Conservation (phyloP, 2,329 filamentous ascomycete genomes). For the Aspergillus brasiliensis region DNA sequence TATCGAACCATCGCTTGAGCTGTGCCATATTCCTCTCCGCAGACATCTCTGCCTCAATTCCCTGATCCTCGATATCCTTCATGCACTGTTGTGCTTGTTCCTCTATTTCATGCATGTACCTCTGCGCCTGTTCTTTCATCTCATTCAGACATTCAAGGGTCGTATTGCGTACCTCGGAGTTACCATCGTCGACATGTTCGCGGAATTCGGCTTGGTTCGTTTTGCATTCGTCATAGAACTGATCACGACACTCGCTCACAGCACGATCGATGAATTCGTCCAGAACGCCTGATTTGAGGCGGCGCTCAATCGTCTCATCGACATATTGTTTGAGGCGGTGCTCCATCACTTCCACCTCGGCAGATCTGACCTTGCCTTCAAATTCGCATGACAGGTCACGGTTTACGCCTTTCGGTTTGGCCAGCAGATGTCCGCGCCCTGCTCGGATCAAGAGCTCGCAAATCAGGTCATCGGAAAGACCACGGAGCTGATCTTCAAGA, state of each 20-base stretch:
- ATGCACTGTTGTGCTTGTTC: constrained; percentile 18
- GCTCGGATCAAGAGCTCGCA: constrained; percentile 19
- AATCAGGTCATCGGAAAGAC: constrained; percentile 19
- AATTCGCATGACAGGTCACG: constrained; percentile 11
- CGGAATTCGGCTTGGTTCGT: constrained; percentile 18
- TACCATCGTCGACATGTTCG: constrained; percentile 21
- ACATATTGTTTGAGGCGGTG: constrained; percentile 18
- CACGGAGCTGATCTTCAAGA: constrained; percentile 19
- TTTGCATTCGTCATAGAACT: constrained; percentile 20
- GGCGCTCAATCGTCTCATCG: constrained; percentile 13
- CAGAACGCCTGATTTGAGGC: constrained; percentile 16
- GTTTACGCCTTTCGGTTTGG: constrained; percentile 14
- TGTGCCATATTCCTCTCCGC: constrained; percentile 9
- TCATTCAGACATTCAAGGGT: constrained; percentile 19
- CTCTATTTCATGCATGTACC: constrained; percentile 15
- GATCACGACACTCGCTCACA: constrained; percentile 19
- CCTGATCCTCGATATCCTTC: constrained; percentile 16
- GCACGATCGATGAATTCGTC: constrained; percentile 18
- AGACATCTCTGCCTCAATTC: constrained; percentile 14
- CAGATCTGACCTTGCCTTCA: constrained; percentile 10
- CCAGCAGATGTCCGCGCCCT: constrained; percentile 22
- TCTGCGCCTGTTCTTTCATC: constrained; percentile 15
- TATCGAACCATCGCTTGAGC: constrained; percentile 16
- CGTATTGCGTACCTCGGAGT: constrained; percentile 18
- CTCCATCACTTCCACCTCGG: constrained; percentile 13